Conservation (phyloP, 805 yeast species). For the Metschnikowia borealis region DNA sequence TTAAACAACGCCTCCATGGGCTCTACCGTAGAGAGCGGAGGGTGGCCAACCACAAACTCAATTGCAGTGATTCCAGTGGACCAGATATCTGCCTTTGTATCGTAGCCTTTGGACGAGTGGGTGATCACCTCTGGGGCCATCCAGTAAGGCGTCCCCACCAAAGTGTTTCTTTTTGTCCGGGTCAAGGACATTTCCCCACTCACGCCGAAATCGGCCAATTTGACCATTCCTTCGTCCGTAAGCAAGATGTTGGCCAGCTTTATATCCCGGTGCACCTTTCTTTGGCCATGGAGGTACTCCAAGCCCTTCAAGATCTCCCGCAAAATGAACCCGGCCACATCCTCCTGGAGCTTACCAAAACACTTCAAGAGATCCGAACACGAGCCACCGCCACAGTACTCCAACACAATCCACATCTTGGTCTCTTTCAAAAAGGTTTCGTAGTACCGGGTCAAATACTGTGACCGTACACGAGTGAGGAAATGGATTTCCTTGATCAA, state of each 20-base stretch:
- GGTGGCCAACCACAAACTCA: conserved; percentile 77
- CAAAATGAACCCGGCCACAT: conserved; percentile 46
- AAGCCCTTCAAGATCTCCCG: conserved; percentile 67
- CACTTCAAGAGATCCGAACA: conserved; percentile 69
- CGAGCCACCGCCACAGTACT: conserved; percentile 93
- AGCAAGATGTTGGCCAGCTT: conserved; percentile 85
- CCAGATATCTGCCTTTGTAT: conserved; percentile 92
- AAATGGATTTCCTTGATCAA: conserved; percentile 76
- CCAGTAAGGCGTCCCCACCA: conserved; percentile 97
- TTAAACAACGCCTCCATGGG: conserved; percentile 74
- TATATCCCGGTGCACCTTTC: conserved; percentile 83
- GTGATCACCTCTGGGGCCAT: conserved; percentile 97
- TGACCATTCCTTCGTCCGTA: conserved; percentile 64
- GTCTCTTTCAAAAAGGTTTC: conserved; percentile 63
- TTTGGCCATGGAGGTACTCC: conserved; percentile 67
- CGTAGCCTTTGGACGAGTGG: conserved; percentile 51
- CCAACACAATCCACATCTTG: conserved; percentile 88
- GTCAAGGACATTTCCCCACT: conserved; percentile 72
- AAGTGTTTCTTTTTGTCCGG: conserved; percentile 53
- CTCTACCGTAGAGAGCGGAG: conserved; percentile 70
- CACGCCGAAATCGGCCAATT: conserved; percentile 92
- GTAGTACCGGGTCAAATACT: conserved; percentile 57
- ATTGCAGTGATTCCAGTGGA: conserved; percentile 89
- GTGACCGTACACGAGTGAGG: conserved; percentile 32
- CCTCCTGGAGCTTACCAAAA: conserved; percentile 54